A percentile compares a stretch with the other conserved stretches of the same genome.
phyloP scores from a whole-genome alignment of 345 rosid species.

The Toxicodendron radicans region DNA sequence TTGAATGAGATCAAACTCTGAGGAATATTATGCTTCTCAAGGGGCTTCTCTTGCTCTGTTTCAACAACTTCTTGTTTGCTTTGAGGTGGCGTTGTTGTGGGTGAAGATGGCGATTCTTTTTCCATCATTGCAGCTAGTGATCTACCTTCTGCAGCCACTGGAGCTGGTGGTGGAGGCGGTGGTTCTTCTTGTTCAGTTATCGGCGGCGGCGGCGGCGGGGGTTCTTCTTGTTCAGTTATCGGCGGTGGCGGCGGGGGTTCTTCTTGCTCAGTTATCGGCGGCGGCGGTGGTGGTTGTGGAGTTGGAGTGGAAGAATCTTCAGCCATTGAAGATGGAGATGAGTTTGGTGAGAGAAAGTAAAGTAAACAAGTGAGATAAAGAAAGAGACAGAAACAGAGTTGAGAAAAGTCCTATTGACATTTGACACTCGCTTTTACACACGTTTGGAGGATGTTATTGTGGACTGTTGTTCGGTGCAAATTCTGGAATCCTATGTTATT shows the following conservation, averaged over 20 bases:
- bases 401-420: not conserved
- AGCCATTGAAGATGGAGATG: conserved; percentile 15
- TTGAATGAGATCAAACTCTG: conserved; percentile 53
- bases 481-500: conserved; percentile 25
- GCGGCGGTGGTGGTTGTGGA: conserved; percentile 14
- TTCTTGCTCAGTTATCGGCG: not conserved
- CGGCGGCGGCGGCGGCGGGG: not conserved
- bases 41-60: conserved; percentile 37
- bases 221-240: not conserved
- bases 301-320: conserved; percentile 24
- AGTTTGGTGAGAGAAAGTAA: not conserved
- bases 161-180: not conserved
- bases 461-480: not conserved
- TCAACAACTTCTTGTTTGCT: conserved; percentile 30
- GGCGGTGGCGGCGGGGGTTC: not conserved
- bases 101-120: not conserved
- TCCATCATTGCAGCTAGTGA: conserved; percentile 12
- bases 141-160: not conserved
- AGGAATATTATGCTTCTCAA: conserved; percentile 34
- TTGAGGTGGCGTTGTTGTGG: not conserved
- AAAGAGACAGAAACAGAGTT: not conserved
- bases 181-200: conserved; percentile 5
- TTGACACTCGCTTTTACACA: conserved; percentile 10
- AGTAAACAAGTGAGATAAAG: not conserved
- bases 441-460: not conserved